Base-by-base conservation (phyloP, 306 rosid genomes). In the Citrullus mucosospermus region DNA sequence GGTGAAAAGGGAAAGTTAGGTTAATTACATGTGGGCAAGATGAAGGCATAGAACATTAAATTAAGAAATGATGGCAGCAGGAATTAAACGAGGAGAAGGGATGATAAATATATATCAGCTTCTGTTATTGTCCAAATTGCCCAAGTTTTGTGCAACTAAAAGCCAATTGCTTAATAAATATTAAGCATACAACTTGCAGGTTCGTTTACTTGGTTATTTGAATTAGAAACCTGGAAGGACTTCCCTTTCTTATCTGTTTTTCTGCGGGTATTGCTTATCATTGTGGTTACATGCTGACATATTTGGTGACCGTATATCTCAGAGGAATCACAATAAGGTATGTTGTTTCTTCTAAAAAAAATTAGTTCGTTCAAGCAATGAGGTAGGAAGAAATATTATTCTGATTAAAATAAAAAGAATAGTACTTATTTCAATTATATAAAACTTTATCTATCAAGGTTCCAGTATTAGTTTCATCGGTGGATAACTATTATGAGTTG, bases 161-260 rank as follows among this genome's bases (percentile, higher is more conserved):
- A 36, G 10, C 41, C 41, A 61, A 61, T 18, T 67, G 74, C 8
- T 53, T 39, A 67, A n/a, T 68, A 68, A 68, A 41, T 20, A 10
- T 46, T 20, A 39, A 68, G 55, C 54, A 43, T n/a, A 68, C 54
- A 68, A 68, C 55, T 68, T 68, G 54, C 75, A 68, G 74, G 74
- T 67, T 67, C 18, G n/a, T 41, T 68, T 20, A 68, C 18, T 68
- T 68, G 18, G 54, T 68, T 68, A 68, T n/a, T 43, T 41, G 53
- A 38, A 66, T 18, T 66, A 66, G 51, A 66, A 66, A 3, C 15
- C 28, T 15, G 18, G 13, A 17, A 65, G 48, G 50, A 36, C 14
- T 17, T 65, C 48, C 72, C 48, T 65, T 14, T 43, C 25, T 66
- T 66, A 67, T 67, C 32, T 53, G 30, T 68, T 68, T 68, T 41